A percentile compares a stretch with the other conserved stretches of the same genome.
Evolutionary conservation across 306 rosid species (phyloP).

Genomic region (Ormosia semicastrata): DNA sequence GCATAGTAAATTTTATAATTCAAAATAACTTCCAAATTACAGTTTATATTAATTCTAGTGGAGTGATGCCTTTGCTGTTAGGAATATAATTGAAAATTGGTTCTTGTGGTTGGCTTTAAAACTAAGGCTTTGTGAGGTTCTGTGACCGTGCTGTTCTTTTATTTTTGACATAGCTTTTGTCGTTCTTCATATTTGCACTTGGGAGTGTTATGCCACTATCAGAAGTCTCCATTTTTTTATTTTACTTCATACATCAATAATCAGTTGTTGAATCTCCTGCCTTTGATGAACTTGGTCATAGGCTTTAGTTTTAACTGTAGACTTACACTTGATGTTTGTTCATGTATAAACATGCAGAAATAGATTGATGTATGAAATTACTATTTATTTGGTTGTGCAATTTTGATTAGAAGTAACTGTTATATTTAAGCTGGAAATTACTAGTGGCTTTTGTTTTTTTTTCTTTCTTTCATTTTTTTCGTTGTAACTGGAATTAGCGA

Average conservation of each 20-base stretch:
- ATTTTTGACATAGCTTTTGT: constrained; percentile 2
- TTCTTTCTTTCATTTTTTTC: too few species aligned
- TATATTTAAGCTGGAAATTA: too few species aligned
- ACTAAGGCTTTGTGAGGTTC: constrained; percentile 11
- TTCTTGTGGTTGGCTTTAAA: constrained; percentile 9
- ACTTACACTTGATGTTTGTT: neutral
- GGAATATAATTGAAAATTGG: constrained; percentile 18
- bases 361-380: constrained; percentile 5
- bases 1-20: neutral
- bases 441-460: too few species aligned
- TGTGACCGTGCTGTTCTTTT: constrained; percentile 15
- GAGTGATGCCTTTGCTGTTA: constrained; percentile 4
- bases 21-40: constrained; percentile 10
- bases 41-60: constrained; percentile 16
- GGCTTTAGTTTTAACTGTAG: constrained; percentile 2
- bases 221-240: constrained; percentile 1
- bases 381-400: too few species aligned
- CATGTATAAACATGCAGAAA: constrained; percentile 18
- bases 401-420: too few species aligned
- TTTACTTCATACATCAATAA: constrained; percentile 2
- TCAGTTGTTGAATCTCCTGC: constrained; percentile 1
- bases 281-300: neutral
- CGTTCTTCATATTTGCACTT: neutral
- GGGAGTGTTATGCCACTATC: constrained; percentile 19
- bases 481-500: too few species aligned